Evolutionary conservation across 1,139 yeast genomes (phyloP).

Genomic region (Yamadazyma aaseri): DNA sequence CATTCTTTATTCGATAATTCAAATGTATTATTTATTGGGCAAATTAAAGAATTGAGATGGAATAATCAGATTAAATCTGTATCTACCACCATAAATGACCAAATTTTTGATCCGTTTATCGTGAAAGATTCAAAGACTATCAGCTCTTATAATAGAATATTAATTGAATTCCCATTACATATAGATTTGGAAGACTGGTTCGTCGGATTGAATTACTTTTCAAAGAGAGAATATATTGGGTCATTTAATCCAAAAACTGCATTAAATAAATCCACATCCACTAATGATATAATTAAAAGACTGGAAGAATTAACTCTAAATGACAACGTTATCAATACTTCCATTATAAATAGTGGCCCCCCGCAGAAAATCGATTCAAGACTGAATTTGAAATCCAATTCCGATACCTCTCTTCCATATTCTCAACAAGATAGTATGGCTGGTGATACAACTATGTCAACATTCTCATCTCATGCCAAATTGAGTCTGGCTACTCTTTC

Average conservation of each 20-base stretch:
- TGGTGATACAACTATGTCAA: constrained; percentile 5
- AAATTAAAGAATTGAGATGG: constrained; percentile 51
- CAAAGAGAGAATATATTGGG: constrained; percentile 59
- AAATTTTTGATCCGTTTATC: constrained; percentile 24
- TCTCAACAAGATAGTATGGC: constrained; percentile 9
- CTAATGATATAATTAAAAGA: constrained; percentile 10
- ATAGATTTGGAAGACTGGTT: constrained; percentile 84
- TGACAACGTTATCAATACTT: constrained; percentile 1
- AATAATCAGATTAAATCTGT: constrained; percentile 39
- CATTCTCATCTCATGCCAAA: constrained; percentile 1
- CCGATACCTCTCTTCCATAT: constrained; percentile 2
- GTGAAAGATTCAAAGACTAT: constrained; percentile 34
- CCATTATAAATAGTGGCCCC: not conserved
- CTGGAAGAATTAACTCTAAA: constrained; percentile 10
- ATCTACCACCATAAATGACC: constrained; percentile 24
- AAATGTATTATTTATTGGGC: constrained; percentile 60
- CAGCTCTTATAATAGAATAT: constrained; percentile 40
- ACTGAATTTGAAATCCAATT: not conserved
- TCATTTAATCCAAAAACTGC: constrained; percentile 30
- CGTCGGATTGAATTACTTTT: constrained; percentile 67
- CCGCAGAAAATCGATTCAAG: not conserved
- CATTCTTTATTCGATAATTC: constrained; percentile 63
- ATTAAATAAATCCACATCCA: constrained; percentile 11
- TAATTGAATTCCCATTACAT: constrained; percentile 64
- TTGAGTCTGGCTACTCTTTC: constrained; percentile 11